Conservation (phyloP, 1,139 yeast genomes). For the Suhomyces choctaworum region DNA sequence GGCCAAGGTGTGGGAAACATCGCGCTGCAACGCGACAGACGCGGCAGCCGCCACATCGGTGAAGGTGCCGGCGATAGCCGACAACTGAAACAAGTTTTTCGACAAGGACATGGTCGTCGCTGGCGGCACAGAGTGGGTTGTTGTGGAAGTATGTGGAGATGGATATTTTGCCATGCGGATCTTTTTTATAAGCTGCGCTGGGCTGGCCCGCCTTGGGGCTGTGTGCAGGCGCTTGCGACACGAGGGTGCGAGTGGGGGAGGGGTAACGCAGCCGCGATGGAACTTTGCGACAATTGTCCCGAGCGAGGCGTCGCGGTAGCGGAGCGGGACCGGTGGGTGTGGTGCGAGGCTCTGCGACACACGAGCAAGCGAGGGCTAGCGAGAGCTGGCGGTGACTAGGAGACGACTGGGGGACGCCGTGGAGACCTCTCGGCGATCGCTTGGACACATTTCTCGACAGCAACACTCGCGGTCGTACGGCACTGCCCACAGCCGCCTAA, state of each 20-base stretch:
- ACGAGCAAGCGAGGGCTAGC: too few relatives aligned
- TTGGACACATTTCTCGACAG: too few relatives aligned
- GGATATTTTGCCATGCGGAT: slow-evolving; percentile 2
- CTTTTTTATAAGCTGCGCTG: slow-evolving; percentile 4
- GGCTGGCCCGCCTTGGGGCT: slow-evolving; percentile 11
- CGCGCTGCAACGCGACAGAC: slow-evolving; percentile 21
- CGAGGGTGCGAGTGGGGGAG: slow-evolving; percentile 2
- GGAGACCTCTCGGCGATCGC: too few relatives aligned
- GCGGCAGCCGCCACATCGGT: slow-evolving; percentile 27
- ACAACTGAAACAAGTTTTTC: slow-evolving; percentile 27
- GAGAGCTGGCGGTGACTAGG: too few relatives aligned
- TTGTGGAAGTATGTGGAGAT: slow-evolving; percentile 1
- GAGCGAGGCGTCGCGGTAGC: too few relatives aligned
- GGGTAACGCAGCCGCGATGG: not conserved
- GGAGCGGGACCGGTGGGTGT: too few relatives aligned
- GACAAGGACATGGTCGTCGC: slow-evolving; percentile 12
- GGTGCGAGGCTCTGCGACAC: too few relatives aligned
- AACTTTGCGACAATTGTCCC: too few relatives aligned
- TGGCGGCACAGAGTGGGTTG: not conserved
- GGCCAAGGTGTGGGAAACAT: slow-evolving; percentile 22
- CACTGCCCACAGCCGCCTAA: too few relatives aligned
- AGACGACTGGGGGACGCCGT: too few relatives aligned
- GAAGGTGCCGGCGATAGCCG: slow-evolving; percentile 30
- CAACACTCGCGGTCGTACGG: too few relatives aligned
- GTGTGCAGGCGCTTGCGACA: slow-evolving; percentile 9